Evolutionary conservation across 805 yeast species (phyloP).

Genomic region (Maudiozyma pseudohumilis): DNA sequence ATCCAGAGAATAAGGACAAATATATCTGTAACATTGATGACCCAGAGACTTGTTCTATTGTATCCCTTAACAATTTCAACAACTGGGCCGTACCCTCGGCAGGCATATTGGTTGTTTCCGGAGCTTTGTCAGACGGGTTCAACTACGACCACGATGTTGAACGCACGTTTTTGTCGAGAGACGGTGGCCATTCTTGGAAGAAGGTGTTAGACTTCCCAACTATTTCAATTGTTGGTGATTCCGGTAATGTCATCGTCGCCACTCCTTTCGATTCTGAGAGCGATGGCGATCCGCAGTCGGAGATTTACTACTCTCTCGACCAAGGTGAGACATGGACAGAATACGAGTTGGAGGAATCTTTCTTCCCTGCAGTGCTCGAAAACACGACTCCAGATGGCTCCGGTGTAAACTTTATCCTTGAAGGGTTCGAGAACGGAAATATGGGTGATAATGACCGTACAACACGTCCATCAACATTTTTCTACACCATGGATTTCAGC

Average conservation of each 20-base stretch:
- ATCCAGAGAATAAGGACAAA: conserved; percentile 30
- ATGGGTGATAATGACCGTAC: conserved; percentile 7
- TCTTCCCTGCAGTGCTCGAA: conserved; percentile 34
- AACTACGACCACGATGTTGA: conserved; percentile 3
- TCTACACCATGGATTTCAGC: conserved; percentile 42
- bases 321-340: conserved; percentile 62
- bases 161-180: conserved; percentile 56
- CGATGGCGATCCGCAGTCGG: conserved; percentile 30
- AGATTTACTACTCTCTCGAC: conserved; percentile 49
- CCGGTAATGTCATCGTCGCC: conserved; percentile 63
- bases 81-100: conserved; percentile 44
- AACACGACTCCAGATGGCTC: conserved; percentile 64
- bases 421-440: conserved; percentile 29
- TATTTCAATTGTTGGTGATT: conserved; percentile 58
- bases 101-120: conserved; percentile 31
- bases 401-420: conserved; percentile 44
- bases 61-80: conserved; percentile 33
- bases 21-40: conserved; percentile 24
- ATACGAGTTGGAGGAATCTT: conserved; percentile 35
- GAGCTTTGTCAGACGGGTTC: conserved; percentile 13
- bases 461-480: neutral
- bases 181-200: conserved; percentile 72
- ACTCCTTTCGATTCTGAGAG: conserved; percentile 35
- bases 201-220: conserved; percentile 44
- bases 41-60: conserved; percentile 37